Evolutionary conservation across 305 asterid species (phyloP).

Genomic region (Rubia peregrina): DNA sequence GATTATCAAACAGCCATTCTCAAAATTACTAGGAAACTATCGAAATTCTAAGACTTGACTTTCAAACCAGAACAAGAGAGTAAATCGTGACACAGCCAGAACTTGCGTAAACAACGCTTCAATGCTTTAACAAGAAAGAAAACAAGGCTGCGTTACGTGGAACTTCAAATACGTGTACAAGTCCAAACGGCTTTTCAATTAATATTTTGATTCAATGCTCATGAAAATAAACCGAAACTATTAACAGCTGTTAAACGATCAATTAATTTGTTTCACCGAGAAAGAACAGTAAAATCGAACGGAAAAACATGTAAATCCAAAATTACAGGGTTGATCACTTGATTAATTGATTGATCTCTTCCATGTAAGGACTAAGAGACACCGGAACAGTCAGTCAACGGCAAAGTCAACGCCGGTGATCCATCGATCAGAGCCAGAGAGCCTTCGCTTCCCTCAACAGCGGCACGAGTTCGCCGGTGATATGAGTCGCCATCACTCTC

Average conservation of each 20-base stretch:
- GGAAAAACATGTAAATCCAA: background rate
- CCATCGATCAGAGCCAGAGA: constrained; percentile 47
- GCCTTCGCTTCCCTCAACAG: constrained; percentile 51
- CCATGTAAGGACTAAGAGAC: too few species aligned
- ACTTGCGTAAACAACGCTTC: background rate
- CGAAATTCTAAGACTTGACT: background rate
- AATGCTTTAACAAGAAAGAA: background rate
- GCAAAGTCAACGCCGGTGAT: background rate
- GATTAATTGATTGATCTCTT: too few species aligned
- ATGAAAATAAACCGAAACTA: background rate
- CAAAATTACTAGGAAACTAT: too few species aligned
- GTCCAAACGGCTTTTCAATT: background rate
- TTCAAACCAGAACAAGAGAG: background rate
- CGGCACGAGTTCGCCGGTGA: constrained; percentile 68
- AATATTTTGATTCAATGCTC: background rate
- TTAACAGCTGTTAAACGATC: background rate
- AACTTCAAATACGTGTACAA: background rate
- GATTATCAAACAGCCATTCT: too few species aligned
- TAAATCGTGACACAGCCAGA: background rate
- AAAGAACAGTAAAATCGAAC: background rate
- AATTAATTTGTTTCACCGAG: background rate
- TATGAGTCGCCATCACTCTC: constrained; percentile 56
- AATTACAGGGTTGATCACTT: background rate
- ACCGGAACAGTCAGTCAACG: too few species aligned
- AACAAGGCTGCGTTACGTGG: background rate